Base-by-base conservation (phyloP, 2,329 filamentous ascomycete genomes). In the Dactylonectria estremocensis region DNA sequence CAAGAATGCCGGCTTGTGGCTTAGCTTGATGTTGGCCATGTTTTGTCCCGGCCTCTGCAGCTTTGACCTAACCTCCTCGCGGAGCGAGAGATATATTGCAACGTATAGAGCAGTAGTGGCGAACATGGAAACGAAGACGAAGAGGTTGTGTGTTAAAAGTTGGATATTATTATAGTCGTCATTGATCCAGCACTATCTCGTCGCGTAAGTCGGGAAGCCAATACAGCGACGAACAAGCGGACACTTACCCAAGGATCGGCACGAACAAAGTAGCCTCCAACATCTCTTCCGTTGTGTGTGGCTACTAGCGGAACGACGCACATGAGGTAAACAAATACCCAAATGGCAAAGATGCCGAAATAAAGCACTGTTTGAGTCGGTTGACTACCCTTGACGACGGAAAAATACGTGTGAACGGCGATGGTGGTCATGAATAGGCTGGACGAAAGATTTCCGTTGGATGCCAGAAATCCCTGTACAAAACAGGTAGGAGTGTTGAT, bases 401-500 rank as follows among this genome's bases (percentile, higher is more conserved):
- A 87, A 24, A 90, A 83, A 74, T 91, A 92, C 0, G 91, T 93
- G 76, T 93, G 90, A 0, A 90, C 70, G 20, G 90, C 91, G 72
- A 93, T 92, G 2, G 84, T 82, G 13, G 89, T 86, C 72, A 92
- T 90, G 78, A 92, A 93, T 35, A 91, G 84, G 67, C 89, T 91
- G 31, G 88, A 90, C 0, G 89, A 85, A 59, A 93, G 75, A 74
- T 92, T 90, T 53, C 91, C 91, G 0, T 87, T 89, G 6, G 89
- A 91, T 4, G 93, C 82, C 55, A 93, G 88, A 82, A 90, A 91
- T 33, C 90, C 91, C 79, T 93, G 91, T 0, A 86, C 86, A 76
- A 83, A 86, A 80, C 91, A 93, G 8, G 86, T 82, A 3, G 82
- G 72, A 0, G 85, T 85, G 3, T 84, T 82, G 4, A 90, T 87